Evolutionary conservation across 2,329 filamentous ascomycete genomes (phyloP).

Genomic region (Fusarium paranaense): DNA sequence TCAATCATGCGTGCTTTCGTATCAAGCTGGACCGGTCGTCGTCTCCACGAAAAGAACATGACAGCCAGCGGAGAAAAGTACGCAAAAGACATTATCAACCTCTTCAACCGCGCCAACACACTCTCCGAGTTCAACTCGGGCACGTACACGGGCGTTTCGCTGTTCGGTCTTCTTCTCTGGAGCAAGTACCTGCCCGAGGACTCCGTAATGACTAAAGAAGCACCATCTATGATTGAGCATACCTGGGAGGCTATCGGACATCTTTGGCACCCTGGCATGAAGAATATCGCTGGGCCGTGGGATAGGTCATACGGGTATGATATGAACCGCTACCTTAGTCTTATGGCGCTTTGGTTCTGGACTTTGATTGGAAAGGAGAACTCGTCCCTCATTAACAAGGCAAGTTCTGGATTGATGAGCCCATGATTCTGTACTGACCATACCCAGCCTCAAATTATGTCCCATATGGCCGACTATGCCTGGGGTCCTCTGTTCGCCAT

Average conservation of each 20-base stretch:
- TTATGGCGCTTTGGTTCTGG: constrained; percentile 71
- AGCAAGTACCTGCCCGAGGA: constrained; percentile 67
- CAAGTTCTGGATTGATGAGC: constrained; percentile 17
- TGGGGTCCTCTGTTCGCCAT: constrained; percentile 68
- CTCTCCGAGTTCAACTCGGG: constrained; percentile 73
- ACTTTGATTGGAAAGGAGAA: constrained; percentile 63
- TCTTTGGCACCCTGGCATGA: constrained; percentile 69
- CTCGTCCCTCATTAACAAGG: constrained; percentile 50
- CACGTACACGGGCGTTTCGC: constrained; percentile 72
- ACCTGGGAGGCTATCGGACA: constrained; percentile 65
- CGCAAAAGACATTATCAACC: constrained; percentile 65
- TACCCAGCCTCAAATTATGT: constrained; percentile 62
- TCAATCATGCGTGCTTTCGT: constrained; percentile 72
- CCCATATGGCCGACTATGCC: constrained; percentile 69
- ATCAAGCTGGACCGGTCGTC: constrained; percentile 68
- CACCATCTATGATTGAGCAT: constrained; percentile 61
- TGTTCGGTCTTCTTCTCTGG: constrained; percentile 69
- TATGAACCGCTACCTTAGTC: constrained; percentile 70
- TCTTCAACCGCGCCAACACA: constrained; percentile 67
- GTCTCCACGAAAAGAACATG: constrained; percentile 67
- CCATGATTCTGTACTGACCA: background rate
- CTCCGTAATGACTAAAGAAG: constrained; percentile 65
- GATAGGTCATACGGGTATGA: constrained; percentile 73
- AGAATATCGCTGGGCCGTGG: constrained; percentile 73
- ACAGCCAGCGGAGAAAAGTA: constrained; percentile 67